These are phyloP conservation scores for Monosporascus sp. DNA, from an alignment of 2,329 filamentous ascomycete species.

Conservation along the genomic window DNA sequence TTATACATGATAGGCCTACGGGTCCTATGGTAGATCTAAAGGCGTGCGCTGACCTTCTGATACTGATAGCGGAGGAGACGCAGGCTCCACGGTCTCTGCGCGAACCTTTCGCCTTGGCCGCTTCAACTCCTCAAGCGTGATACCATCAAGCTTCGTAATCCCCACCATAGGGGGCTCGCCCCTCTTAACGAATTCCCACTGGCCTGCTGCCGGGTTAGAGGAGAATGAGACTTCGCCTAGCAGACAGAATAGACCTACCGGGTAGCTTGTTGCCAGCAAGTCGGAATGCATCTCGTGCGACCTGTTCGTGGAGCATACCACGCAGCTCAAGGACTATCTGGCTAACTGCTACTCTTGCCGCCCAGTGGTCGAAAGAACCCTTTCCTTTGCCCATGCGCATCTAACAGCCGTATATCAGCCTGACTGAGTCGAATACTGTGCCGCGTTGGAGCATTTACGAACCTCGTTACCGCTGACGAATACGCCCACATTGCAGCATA, in stretches of 20 bases:
- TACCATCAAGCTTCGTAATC: constrained; percentile 80
- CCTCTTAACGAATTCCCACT: constrained; percentile 92
- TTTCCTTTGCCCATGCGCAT: constrained; percentile 99
- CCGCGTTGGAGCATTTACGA: constrained; percentile 18
- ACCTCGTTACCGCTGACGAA: constrained; percentile 93
- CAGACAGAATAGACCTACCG: constrained; percentile 47
- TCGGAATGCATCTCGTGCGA: constrained; percentile 88
- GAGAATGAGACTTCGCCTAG: not conserved
- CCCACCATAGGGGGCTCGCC: constrained; percentile 87
- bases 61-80: constrained; percentile 8
- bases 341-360: constrained; percentile 80
- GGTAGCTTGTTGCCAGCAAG: constrained; percentile 93
- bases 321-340: constrained; percentile 90
- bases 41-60: constrained; percentile 14
- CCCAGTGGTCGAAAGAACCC: constrained; percentile 96
- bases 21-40: constrained; percentile 16
- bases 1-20: constrained; percentile 2
- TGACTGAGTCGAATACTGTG: not conserved
- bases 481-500: constrained; percentile 89
- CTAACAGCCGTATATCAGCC: constrained; percentile 30
- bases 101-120: constrained; percentile 66
- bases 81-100: constrained; percentile 27
- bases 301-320: constrained; percentile 88
- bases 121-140: constrained; percentile 80
- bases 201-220: constrained; percentile 40